Percentiles rank a stretch among this genome's conserved stretches.
phyloP scores from a whole-genome alignment of 805 yeast species.

The Kodamaea nitidulidarum region DNA sequence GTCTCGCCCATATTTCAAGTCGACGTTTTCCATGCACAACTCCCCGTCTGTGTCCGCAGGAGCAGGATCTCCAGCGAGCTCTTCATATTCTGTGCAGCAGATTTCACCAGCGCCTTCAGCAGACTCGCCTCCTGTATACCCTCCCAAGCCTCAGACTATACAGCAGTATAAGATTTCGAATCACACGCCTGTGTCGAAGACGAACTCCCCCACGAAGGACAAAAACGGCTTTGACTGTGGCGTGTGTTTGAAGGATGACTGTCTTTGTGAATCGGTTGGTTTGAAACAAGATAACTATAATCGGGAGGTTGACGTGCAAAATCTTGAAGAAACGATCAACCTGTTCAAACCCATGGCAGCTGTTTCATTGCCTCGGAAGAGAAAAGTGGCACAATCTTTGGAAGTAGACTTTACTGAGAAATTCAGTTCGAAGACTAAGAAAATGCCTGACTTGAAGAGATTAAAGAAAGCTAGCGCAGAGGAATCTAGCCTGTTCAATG shows the following conservation, averaged over 20 bases:
- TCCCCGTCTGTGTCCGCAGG: constrained; percentile 26
- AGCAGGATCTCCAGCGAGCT: constrained; percentile 13
- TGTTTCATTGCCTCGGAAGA: constrained; percentile 50
- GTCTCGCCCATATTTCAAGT: constrained; percentile 8
- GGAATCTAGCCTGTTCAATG: constrained; percentile 28
- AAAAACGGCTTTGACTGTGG: constrained; percentile 48
- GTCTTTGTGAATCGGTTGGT: constrained; percentile 58
- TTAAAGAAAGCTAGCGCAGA: constrained; percentile 6
- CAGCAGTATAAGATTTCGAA: constrained; percentile 4
- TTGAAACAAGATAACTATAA: constrained; percentile 23
- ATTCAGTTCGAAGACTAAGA: constrained; percentile 29
- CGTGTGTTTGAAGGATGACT: constrained; percentile 64
- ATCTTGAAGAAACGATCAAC: constrained; percentile 32
- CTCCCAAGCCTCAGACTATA: constrained; percentile 1
- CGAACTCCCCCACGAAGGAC: constrained; percentile 11
- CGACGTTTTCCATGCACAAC: constrained; percentile 8
- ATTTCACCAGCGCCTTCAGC: constrained; percentile 54
- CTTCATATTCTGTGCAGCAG: constrained; percentile 39
- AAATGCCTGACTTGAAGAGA: constrained; percentile 36
- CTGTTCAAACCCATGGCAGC: constrained; percentile 61
- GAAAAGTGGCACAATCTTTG: constrained; percentile 16
- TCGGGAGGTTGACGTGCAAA: constrained; percentile 7
- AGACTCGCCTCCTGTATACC: constrained; percentile 38
- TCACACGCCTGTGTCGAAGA: constrained; percentile 12
- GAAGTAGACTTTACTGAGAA: constrained; percentile 59